These are phyloP conservation scores for Colletotrichum gigasporum DNA, from an alignment of 2,329 filamentous ascomycete genomes.

Conservation along the genomic window DNA sequence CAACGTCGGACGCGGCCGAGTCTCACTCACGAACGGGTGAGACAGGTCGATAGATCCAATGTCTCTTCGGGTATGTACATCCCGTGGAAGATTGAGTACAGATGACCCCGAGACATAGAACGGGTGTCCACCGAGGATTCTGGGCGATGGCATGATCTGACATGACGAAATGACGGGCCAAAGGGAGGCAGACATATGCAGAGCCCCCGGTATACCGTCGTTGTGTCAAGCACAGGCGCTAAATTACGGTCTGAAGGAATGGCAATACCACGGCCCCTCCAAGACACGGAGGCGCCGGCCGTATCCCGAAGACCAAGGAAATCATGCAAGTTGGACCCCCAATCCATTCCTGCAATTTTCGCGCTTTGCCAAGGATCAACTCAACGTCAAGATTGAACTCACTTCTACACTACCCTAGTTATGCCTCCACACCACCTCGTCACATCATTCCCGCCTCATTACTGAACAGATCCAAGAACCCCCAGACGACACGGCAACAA, in stretches of 20 bases:
- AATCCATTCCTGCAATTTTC: no score
- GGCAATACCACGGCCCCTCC: not conserved
- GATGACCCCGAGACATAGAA: no score
- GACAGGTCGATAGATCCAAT: no score
- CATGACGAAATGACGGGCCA: not conserved
- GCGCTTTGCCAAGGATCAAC: not conserved
- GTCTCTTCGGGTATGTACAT: no score
- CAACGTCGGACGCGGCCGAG: no score
- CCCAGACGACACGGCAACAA: constrained; percentile 43
- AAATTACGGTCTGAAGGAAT: not conserved
- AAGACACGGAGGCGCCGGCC: not conserved
- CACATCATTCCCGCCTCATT: constrained; percentile 24
- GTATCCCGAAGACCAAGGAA: not conserved
- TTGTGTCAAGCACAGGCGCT: no score
- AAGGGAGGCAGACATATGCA: no score
- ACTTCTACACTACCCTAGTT: no score
- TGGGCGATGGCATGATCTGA: not conserved
- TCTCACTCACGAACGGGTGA: no score
- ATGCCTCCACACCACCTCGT: not conserved
- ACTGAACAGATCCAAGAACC: constrained; percentile 47
- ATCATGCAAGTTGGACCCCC: not conserved
- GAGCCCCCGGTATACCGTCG: no score
- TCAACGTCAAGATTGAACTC: not conserved
- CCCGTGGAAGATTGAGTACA: no score
- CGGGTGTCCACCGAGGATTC: no score